Conservation (phyloP, 169 alveolate genomes). For the Perkinsus chesapeaki region DNA sequence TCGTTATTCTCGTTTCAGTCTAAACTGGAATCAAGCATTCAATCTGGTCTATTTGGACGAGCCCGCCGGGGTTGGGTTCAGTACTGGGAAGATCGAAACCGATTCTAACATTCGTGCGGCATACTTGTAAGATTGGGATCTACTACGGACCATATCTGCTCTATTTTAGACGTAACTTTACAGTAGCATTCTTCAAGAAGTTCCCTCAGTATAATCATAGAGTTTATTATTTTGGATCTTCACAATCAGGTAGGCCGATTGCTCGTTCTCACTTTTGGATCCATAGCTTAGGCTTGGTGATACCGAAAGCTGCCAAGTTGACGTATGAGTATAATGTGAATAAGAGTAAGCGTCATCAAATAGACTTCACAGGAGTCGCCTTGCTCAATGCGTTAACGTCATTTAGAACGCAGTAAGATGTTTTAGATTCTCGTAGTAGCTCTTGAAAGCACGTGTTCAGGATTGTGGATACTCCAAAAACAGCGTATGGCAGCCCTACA, state of each 20-base stretch:
- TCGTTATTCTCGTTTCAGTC: neutral
- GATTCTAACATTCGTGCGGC: neutral
- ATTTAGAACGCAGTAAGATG: neutral
- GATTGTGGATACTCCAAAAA: neutral
- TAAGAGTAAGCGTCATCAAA: neutral
- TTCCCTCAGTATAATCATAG: neutral
- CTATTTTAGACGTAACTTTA: neutral
- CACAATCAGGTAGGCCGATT: neutral
- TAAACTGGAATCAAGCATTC: neutral
- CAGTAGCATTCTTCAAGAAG: neutral
- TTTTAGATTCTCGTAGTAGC: neutral
- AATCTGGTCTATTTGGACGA: neutral
- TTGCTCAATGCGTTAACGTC: neutral
- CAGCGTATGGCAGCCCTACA: neutral
- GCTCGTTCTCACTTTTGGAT: neutral
- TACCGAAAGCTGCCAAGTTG: neutral
- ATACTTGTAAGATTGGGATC: neutral
- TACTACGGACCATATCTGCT: neutral
- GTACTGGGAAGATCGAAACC: neutral
- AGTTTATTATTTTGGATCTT: neutral
- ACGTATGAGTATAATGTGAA: neutral
- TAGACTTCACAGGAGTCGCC: neutral
- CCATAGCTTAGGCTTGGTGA: neutral
- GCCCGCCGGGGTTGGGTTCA: neutral
- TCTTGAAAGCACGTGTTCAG: neutral